A percentile compares a stretch with the other conserved stretches of the same genome.
phyloP scores from a whole-genome alignment of 345 rosid genomes.

The Pelargonium nanum region DNA sequence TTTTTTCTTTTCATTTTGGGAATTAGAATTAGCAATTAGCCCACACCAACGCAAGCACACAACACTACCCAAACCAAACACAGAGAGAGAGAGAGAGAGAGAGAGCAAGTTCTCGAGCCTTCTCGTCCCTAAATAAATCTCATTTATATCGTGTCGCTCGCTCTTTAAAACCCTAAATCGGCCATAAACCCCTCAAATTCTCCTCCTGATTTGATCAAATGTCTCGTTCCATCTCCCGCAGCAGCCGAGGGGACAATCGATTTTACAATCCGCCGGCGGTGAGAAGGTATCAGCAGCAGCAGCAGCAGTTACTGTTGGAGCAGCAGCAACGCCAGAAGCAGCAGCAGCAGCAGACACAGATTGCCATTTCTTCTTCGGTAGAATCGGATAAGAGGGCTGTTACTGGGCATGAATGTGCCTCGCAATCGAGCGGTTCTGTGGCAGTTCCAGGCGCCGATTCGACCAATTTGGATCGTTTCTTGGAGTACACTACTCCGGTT shows the following conservation, averaged over 20 bases:
- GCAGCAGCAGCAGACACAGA: constrained; percentile 13
- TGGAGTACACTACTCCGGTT: constrained; percentile 66
- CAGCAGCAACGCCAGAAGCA: constrained; percentile 20
- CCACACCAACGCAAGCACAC: background rate
- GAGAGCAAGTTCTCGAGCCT: background rate
- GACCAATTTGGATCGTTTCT: constrained; percentile 88
- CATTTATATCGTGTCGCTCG: background rate
- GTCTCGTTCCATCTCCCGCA: constrained; percentile 14
- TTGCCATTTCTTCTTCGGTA: constrained; percentile 9
- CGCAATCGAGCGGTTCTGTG: constrained; percentile 28
- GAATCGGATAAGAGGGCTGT: constrained; percentile 19
- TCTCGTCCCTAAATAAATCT: background rate
- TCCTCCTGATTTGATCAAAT: background rate
- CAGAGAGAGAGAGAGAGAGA: background rate
- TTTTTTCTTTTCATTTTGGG: too few species aligned
- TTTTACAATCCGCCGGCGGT: constrained; percentile 36
- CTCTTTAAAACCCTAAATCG: background rate
- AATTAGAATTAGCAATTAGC: too few species aligned
- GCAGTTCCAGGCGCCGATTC: constrained; percentile 19
- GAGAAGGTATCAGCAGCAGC: constrained; percentile 24
- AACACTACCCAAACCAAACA: background rate
- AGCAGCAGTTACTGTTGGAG: background rate
- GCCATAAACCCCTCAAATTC: background rate
- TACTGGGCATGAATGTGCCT: constrained; percentile 28
- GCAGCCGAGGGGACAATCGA: constrained; percentile 32